phyloP scores from a whole-genome alignment of 306 rosid genomes.

The Hylodesmum podocarpum region DNA sequence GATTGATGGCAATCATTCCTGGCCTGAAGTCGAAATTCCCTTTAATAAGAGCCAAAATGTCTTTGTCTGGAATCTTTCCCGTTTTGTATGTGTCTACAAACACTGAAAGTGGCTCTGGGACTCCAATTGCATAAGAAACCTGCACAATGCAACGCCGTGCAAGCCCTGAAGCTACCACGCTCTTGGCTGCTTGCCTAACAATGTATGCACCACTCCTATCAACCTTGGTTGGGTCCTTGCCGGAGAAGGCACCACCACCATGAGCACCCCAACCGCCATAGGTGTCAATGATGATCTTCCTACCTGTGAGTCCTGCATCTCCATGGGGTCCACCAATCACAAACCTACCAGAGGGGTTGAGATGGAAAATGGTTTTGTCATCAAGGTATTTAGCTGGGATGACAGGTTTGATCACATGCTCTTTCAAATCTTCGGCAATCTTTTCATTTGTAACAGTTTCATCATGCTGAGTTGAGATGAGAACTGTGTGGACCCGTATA shows the following conservation, averaged over 20 bases:
- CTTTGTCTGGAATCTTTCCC: constrained; percentile 67
- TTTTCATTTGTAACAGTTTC: constrained; percentile 68
- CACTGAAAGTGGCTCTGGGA: constrained; percentile 75
- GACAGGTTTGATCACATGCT: constrained; percentile 72
- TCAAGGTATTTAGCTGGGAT: constrained; percentile 70
- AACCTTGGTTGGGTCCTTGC: constrained; percentile 89
- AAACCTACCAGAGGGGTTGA: constrained; percentile 79
- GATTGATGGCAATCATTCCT: constrained; percentile 77
- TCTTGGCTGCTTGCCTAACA: constrained; percentile 84
- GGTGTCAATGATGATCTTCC: constrained; percentile 83
- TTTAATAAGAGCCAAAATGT: constrained; percentile 65
- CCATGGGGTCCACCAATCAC: constrained; percentile 92
- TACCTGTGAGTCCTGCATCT: constrained; percentile 84
- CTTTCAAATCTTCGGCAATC: constrained; percentile 68
- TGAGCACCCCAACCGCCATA: constrained; percentile 97
- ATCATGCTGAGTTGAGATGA: constrained; percentile 82
- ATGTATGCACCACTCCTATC: constrained; percentile 83
- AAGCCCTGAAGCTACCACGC: constrained; percentile 77
- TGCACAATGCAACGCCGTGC: constrained; percentile 77
- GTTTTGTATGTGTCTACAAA: constrained; percentile 71
- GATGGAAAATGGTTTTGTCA: constrained; percentile 75
- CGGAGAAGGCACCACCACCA: constrained; percentile 88
- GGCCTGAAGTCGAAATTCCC: constrained; percentile 82
- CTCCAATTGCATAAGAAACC: constrained; percentile 89
- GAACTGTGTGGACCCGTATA: constrained; percentile 75